A percentile compares a stretch with the other conserved stretches of the same genome.
phyloP scores from a whole-genome alignment of 257 asterid species.

The Apocynum venetum region DNA sequence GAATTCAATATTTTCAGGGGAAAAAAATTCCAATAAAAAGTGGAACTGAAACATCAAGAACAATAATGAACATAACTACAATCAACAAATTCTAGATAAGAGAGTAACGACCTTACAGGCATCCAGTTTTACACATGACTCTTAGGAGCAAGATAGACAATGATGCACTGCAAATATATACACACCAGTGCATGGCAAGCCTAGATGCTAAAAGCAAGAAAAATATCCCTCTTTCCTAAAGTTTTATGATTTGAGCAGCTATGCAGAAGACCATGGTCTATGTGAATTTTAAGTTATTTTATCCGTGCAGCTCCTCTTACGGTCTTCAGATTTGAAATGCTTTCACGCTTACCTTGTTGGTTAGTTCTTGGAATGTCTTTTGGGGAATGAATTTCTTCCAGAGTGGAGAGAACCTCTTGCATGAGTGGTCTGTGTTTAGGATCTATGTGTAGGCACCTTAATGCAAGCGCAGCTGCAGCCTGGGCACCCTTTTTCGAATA shows the following conservation, averaged over 20 bases:
- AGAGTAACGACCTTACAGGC: neutral
- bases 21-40: neutral
- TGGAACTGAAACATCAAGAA: neutral
- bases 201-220: neutral
- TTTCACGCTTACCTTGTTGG: neutral
- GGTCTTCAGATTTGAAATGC: neutral
- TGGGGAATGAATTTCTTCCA: conserved; percentile 33
- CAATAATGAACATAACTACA: neutral
- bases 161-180: neutral
- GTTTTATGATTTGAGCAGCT: neutral
- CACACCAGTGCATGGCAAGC: neutral
- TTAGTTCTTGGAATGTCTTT: conserved; percentile 11
- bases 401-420: conserved; percentile 40
- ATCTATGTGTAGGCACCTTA: conserved; percentile 44
- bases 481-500: conserved; percentile 57
- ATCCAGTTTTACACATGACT: neutral
- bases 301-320: neutral
- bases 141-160: neutral
- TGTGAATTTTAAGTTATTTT: neutral
- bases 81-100: neutral
- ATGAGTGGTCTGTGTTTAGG: conserved; percentile 47
- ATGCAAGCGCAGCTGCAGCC: conserved; percentile 44
- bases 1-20: neutral
- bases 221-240: neutral
- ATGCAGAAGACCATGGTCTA: neutral